A percentile compares a stretch with the other conserved stretches of the same genome.
Conservation (phyloP, 345 rosid genomes). For the Murraya paniculata region DNA sequence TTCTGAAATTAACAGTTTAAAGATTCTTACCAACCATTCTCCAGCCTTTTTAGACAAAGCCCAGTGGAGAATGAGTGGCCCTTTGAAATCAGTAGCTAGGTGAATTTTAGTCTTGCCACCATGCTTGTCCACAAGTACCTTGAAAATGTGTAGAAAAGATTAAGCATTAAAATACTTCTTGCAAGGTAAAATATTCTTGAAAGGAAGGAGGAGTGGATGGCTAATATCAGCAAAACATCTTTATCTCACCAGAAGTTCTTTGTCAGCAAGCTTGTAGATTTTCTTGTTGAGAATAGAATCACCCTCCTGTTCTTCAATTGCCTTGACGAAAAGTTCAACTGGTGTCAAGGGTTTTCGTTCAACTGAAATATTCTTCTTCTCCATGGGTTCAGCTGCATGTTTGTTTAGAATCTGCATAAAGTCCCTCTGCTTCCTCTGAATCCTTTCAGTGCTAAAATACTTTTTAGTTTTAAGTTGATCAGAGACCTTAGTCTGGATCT, state of each 20-base stretch:
- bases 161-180: constrained; percentile 13
- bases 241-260: constrained; percentile 71
- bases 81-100: constrained; percentile 67
- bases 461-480: constrained; percentile 34
- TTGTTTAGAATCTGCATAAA: constrained; percentile 59
- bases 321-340: constrained; percentile 61
- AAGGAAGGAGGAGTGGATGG: constrained; percentile 4
- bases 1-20: constrained; percentile 6
- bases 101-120: constrained; percentile 61
- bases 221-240: constrained; percentile 4
- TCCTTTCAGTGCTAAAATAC: constrained; percentile 43
- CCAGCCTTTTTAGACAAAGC: constrained; percentile 77
- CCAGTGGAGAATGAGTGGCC: constrained; percentile 86
- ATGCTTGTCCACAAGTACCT: constrained; percentile 77
- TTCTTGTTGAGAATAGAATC: constrained; percentile 54
- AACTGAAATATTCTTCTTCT: constrained; percentile 25
- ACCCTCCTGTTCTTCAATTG: constrained; percentile 51
- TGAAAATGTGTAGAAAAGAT: constrained; percentile 16
- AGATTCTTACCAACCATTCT: constrained; percentile 90
- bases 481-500: constrained; percentile 40
- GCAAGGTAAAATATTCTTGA: background rate
- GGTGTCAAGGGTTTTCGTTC: constrained; percentile 57
- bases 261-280: constrained; percentile 66
- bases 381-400: constrained; percentile 37
- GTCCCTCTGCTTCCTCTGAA: constrained; percentile 80